Evolutionary conservation across 116 monocot genomes (phyloP), one percentile per base, ranked within the genome.

Genomic region (Zostera marina): DNA sequence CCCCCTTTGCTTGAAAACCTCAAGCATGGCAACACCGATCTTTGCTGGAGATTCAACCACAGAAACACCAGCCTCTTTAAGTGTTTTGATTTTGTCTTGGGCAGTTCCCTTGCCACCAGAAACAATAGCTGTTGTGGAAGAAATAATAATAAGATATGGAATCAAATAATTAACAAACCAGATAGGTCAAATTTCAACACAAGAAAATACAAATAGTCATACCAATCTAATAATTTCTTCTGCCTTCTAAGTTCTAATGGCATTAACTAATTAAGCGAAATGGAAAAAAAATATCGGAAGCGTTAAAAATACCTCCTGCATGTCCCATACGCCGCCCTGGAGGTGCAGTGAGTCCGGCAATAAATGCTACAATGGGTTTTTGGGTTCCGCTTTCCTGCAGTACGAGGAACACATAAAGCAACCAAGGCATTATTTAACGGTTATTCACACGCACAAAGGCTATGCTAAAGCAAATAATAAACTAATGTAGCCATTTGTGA

Each of bases 31-130:
- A 1, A 67, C 15, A 8, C 94, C 94, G 23, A 96, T 96, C 82
- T 96, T 96, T 13, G 96, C 89, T 20, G 89, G 96, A 9, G 89
- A 89, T 63, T 96, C 96, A 11, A 85, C 96, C 22, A 88, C 96
- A 0, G 77, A 85, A 1, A 82, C 96, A 5, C 96, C 96, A 32
- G 88, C 89, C 53, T 85, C 96, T 72, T 73, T 79, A 7, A 96
- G 85, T 0, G 89, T 73, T 52, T 89, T 96, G 47, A 96, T 96
- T 65, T 96, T 96, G 77, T 88, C 94, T 42, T 96, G 94, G 5
- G 94, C 94, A 10, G 94, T 96, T 21, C 94, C 94, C 71, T 96
- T 96, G 5, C 94, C 94, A n/a, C 94, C 94, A 20, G 94, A 85
- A 49, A 96, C 89, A 55, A 96, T 96, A 26, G 94, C 94, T 96